Conservation (phyloP, 1,139 yeast genomes). For the Cylindricascospora bacillispora region DNA sequence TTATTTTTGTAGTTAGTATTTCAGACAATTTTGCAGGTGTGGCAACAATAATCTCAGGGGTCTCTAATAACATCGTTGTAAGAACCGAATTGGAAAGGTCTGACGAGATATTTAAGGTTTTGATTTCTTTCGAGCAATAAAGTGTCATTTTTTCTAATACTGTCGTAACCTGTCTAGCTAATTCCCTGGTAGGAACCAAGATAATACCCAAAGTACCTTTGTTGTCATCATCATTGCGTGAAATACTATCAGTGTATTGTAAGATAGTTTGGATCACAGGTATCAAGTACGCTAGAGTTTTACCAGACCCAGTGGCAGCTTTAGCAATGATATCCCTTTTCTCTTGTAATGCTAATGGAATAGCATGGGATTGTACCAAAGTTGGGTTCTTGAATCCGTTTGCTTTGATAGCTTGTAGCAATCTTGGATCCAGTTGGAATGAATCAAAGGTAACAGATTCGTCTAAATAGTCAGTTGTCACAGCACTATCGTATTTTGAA, state of each 20-base stretch:
- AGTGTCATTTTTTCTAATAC: conserved; percentile 56
- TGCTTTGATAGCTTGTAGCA: conserved; percentile 71
- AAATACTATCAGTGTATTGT: conserved; percentile 23
- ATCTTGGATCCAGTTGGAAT: conserved; percentile 64
- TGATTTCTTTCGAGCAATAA: conserved; percentile 58
- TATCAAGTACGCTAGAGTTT: conserved; percentile 71
- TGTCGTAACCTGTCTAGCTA: conserved; percentile 69
- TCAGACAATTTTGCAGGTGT: conserved; percentile 75
- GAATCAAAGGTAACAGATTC: conserved; percentile 60
- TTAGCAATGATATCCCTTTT: conserved; percentile 78
- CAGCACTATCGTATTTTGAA: too few relatives aligned
- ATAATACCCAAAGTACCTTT: conserved; percentile 40
- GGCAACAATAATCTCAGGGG: conserved; percentile 71
- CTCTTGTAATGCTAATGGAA: conserved; percentile 79
- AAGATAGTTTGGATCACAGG: conserved; percentile 67
- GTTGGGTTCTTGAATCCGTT: conserved; percentile 82
- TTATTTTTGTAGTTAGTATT: conserved; percentile 36
- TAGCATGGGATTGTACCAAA: conserved; percentile 79
- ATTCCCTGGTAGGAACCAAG: conserved; percentile 76
- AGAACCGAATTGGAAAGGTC: conserved; percentile 63
- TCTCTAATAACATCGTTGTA: conserved; percentile 52
- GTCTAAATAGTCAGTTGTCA: conserved; percentile 39
- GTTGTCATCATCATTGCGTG: conserved; percentile 12
- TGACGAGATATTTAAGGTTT: conserved; percentile 61
- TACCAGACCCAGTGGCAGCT: conserved; percentile 87